These are phyloP conservation scores for Neurospora africana DNA, from an alignment of 495 filamentous ascomycete genomes.

Conservation along the genomic window DNA sequence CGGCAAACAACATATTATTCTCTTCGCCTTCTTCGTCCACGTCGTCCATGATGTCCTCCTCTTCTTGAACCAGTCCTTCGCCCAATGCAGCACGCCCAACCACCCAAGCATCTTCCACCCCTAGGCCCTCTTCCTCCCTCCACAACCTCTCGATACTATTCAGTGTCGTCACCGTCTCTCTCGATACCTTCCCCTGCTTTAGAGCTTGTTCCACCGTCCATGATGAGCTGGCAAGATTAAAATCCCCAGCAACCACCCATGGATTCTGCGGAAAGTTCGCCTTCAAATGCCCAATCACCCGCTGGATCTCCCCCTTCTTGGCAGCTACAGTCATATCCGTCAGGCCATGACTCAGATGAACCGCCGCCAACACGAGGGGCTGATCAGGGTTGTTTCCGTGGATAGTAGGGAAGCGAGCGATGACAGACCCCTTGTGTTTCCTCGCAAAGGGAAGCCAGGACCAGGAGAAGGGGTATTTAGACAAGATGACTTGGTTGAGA, in stretches of 20 bases:
- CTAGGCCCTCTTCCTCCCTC: slow-evolving; percentile 7
- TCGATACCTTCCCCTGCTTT: slow-evolving; percentile 32
- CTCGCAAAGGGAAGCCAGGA: slow-evolving; percentile 32
- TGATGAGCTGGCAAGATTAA: slow-evolving; percentile 44
- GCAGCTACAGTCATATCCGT: slow-evolving; percentile 40
- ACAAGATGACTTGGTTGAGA: slow-evolving; percentile 44
- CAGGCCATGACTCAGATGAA: slow-evolving; percentile 45
- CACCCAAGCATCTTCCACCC: slow-evolving; percentile 34
- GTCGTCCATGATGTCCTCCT: slow-evolving; percentile 3
- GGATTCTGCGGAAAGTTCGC: slow-evolving; percentile 22
- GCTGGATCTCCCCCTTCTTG: slow-evolving; percentile 39
- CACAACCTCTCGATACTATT: slow-evolving; percentile 25
- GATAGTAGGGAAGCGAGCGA: slow-evolving; percentile 29
- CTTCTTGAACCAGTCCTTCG: slow-evolving; percentile 5
- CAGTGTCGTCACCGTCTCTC: slow-evolving; percentile 21
- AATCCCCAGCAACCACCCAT: slow-evolving; percentile 48
- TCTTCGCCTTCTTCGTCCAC: slow-evolving; percentile 7
- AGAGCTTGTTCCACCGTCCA: slow-evolving; percentile 39
- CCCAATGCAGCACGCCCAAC: slow-evolving; percentile 23
- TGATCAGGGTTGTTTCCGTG: slow-evolving; percentile 1
- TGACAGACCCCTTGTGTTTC: slow-evolving; percentile 40
- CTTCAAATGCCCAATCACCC: slow-evolving; percentile 31
- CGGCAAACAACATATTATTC: slow-evolving; percentile 22
- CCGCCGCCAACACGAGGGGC: slow-evolving; percentile 34
- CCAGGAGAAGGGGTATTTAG: slow-evolving; percentile 40